Percentiles rank a stretch among this genome's conserved stretches.
Conservation (phyloP, 345 rosid genomes). For the Brassica cretica region DNA sequence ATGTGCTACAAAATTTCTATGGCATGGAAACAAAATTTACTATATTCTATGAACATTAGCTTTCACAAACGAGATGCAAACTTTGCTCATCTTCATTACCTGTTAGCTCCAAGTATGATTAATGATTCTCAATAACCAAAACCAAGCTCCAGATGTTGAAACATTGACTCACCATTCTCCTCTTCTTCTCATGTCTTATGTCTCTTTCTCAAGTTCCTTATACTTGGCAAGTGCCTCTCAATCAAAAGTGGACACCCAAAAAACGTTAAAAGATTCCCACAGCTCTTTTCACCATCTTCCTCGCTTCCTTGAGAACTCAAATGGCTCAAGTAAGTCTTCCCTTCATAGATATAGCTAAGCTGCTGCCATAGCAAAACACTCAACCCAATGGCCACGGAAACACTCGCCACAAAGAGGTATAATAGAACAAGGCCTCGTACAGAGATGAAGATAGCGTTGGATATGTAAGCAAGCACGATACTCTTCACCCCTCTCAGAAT, state of each 20-base stretch:
- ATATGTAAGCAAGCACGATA: constrained; percentile 45
- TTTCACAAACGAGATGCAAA: constrained; percentile 28
- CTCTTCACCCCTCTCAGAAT: constrained; percentile 53
- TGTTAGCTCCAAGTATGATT: constrained; percentile 27
- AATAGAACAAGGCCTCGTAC: constrained; percentile 69
- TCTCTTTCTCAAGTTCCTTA: constrained; percentile 53
- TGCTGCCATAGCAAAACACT: constrained; percentile 84
- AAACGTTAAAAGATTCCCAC: constrained; percentile 64
- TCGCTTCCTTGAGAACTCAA: constrained; percentile 55
- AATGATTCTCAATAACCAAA: constrained; percentile 11
- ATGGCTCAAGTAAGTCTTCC: constrained; percentile 73
- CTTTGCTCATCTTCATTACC: constrained; percentile 21
- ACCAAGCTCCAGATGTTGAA: constrained; percentile 21
- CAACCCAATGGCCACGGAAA: constrained; percentile 71
- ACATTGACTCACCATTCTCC: neutral
- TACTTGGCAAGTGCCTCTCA: constrained; percentile 52
- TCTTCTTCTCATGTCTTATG: constrained; percentile 54
- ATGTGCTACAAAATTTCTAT: neutral
- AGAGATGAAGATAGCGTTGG: constrained; percentile 58
- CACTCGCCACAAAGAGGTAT: constrained; percentile 67
- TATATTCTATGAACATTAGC: constrained; percentile 24
- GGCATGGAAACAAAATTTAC: constrained; percentile 28
- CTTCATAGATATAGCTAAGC: constrained; percentile 72
- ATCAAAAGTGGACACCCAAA: constrained; percentile 63
- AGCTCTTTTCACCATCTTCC: constrained; percentile 54